Conservation (phyloP, 2,329 filamentous ascomycete genomes). For the Alternaria rosae region DNA sequence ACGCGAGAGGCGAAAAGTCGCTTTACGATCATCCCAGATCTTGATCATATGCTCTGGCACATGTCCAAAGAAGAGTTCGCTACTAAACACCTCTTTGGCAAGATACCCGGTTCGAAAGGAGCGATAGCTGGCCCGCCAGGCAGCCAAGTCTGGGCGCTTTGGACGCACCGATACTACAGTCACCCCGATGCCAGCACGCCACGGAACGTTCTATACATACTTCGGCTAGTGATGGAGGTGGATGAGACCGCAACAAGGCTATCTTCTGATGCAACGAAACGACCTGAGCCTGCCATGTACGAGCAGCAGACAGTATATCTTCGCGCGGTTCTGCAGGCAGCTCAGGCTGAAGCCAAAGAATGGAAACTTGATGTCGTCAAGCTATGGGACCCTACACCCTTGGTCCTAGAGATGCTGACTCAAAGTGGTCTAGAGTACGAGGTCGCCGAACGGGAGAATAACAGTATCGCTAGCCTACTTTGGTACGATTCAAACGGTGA, state of each 20-base stretch:
- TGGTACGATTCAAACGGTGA: conserved; percentile 14
- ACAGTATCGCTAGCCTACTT: conserved; percentile 1
- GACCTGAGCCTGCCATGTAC: neutral
- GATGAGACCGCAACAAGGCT: conserved; percentile 20
- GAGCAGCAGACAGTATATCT: conserved; percentile 12
- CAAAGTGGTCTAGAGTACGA: neutral
- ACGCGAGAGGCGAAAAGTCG: conserved; percentile 51
- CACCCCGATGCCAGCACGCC: conserved; percentile 51
- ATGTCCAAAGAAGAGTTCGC: conserved; percentile 79
- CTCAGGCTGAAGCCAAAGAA: conserved; percentile 70
- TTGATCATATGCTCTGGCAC: conserved; percentile 74
- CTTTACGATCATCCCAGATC: conserved; percentile 71
- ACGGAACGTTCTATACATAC: conserved; percentile 70
- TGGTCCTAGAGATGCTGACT: conserved; percentile 27
- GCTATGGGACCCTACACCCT: conserved; percentile 78
- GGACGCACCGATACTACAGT: conserved; percentile 61
- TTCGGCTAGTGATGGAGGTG: conserved; percentile 69
- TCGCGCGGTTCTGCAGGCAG: conserved; percentile 67
- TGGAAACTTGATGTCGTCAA: conserved; percentile 74
- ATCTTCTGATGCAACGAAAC: conserved; percentile 14
- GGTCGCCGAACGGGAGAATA: neutral
- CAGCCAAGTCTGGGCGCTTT: conserved; percentile 71
- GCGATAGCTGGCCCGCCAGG: conserved; percentile 64
- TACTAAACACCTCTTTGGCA: conserved; percentile 63
- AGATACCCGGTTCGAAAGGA: conserved; percentile 67